Conservation (phyloP, 176 grass and related monocot genomes). For the Oryza glaberrima region DNA sequence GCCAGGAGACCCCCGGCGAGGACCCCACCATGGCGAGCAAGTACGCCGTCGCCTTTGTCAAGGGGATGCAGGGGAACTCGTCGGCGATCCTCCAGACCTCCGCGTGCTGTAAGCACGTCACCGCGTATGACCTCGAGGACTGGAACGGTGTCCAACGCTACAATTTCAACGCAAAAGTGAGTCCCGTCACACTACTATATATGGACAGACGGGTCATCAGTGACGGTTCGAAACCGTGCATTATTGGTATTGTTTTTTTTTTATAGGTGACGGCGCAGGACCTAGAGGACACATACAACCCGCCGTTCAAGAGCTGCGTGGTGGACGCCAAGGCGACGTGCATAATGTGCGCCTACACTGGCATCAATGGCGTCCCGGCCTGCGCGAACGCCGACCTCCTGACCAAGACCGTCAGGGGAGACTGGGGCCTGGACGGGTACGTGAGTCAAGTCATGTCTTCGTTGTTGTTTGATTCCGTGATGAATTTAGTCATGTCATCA, state of each 20-base stretch:
- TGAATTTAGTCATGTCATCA: too few relatives aligned
- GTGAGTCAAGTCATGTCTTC: too few relatives aligned
- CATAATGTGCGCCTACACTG: conserved; percentile 70
- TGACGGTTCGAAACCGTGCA: too few relatives aligned
- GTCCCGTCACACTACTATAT: not conserved
- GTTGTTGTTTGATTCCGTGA: too few relatives aligned
- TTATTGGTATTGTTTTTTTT: too few relatives aligned
- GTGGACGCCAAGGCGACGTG: conserved; percentile 51
- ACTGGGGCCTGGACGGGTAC: conserved; percentile 58
- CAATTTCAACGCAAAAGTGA: conserved; percentile 56
- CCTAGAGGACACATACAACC: conserved; percentile 64
- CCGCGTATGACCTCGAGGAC: conserved; percentile 72
- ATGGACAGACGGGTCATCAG: too few relatives aligned
- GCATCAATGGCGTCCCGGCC: conserved; percentile 61
- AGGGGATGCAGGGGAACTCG: conserved; percentile 59
- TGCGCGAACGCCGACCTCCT: conserved; percentile 57
- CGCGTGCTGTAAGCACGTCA: conserved; percentile 83
- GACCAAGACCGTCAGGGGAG: conserved; percentile 33
- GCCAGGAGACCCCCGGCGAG: conserved; percentile 86
- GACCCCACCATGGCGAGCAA: conserved; percentile 53
- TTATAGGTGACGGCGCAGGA: conserved; percentile 53
- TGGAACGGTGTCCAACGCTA: conserved; percentile 57
- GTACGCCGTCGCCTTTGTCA: conserved; percentile 66
- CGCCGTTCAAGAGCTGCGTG: conserved; percentile 66
- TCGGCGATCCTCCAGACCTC: conserved; percentile 49